A percentile compares a stretch with the other conserved stretches of the same genome.
Evolutionary conservation across 345 rosid genomes (phyloP).

Genomic region (Bruguiera gymnorhiza): DNA sequence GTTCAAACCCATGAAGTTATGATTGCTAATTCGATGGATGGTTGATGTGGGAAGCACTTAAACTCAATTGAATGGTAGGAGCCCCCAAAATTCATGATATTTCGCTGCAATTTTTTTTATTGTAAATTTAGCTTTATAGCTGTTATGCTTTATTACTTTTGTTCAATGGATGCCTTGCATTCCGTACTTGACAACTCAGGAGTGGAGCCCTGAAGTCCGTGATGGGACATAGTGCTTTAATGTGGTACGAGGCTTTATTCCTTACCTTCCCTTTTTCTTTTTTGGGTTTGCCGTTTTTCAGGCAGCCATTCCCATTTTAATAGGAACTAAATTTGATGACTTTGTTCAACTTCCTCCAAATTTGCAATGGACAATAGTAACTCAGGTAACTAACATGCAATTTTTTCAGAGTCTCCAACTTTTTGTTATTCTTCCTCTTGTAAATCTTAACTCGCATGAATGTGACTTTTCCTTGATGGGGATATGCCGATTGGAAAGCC

Average conservation of each 20-base stretch:
- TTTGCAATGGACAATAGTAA: slow-evolving; percentile 81
- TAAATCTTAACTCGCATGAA: no score
- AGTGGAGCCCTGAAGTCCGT: slow-evolving; percentile 9
- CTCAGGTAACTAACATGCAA: slow-evolving; percentile 55
- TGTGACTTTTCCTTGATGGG: no score
- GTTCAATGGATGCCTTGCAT: slow-evolving; percentile 1
- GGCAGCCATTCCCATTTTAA: slow-evolving; percentile 87
- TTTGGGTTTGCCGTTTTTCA: slow-evolving; percentile 24
- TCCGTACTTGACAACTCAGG: background rate
- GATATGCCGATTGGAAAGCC: background rate
- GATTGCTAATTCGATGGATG: slow-evolving; percentile 14
- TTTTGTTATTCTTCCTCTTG: no score
- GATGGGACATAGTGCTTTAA: slow-evolving; percentile 1
- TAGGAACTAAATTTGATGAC: slow-evolving; percentile 96
- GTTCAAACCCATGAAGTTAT: slow-evolving; percentile 7
- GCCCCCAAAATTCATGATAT: slow-evolving; percentile 4
- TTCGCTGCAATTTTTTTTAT: background rate
- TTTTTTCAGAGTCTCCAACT: no score
- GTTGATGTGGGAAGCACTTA: background rate
- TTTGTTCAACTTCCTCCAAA: slow-evolving; percentile 86
- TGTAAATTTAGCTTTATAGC: background rate
- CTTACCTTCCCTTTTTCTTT: background rate
- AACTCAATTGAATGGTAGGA: slow-evolving; percentile 10
- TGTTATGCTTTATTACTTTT: background rate
- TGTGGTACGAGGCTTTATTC: background rate